These are phyloP conservation scores for Elsinoe fawcettii DNA, from an alignment of 2,329 filamentous ascomycete species.

Conservation along the genomic window DNA sequence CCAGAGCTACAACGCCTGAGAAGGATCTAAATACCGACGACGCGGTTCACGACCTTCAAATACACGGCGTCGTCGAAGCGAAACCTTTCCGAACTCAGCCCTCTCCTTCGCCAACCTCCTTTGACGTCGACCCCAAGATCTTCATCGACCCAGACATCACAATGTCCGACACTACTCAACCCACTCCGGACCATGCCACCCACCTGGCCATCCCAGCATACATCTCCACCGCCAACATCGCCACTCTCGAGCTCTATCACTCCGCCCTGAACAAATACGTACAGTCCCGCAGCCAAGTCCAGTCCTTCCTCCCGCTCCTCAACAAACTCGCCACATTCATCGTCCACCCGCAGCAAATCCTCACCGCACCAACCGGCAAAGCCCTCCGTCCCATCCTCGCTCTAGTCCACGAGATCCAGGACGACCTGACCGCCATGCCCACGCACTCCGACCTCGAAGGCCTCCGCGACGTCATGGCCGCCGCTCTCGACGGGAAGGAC, in stretches of 20 bases:
- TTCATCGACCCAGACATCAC: constrained; percentile 3
- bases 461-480: neutral
- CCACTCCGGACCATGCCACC: neutral
- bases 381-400: neutral
- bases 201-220: neutral
- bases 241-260: neutral
- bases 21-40: neutral
- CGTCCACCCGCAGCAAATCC: neutral
- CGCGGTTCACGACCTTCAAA: neutral
- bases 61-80: neutral
- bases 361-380: neutral
- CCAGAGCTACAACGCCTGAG: neutral
- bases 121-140: neutral
- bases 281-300: neutral
- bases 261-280: neutral
- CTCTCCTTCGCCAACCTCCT: neutral
- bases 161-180: neutral
- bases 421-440: neutral
- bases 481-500: neutral
- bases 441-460: neutral
- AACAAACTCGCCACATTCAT: neutral
- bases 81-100: neutral
- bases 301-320: neutral
- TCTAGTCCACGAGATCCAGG: neutral
- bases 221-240: neutral